Percentiles rank a stretch among this genome's conserved stretches.
phyloP scores from a whole-genome alignment of 164 flowering plant species.

The Brasenia schreberi region DNA sequence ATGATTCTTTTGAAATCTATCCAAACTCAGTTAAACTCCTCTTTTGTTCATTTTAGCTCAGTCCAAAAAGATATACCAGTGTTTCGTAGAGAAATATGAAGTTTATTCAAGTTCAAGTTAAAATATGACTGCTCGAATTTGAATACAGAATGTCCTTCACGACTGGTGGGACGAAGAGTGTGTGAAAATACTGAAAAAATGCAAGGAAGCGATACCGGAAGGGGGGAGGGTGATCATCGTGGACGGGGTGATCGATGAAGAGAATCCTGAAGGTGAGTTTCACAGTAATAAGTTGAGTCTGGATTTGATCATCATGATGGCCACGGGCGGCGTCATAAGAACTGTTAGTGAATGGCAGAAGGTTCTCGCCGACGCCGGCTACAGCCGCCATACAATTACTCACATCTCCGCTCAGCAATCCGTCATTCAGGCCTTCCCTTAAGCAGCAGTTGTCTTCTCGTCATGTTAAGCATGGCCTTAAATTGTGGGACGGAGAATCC shows the following conservation, averaged over 20 bases:
- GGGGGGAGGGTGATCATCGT: slow-evolving; percentile 40
- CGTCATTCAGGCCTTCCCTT: slow-evolving; percentile 21
- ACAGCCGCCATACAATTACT: slow-evolving; percentile 18
- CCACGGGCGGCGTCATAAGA: slow-evolving; percentile 21
- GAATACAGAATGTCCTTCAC: slow-evolving; percentile 13
- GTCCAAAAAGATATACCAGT: no score
- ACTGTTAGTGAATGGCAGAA: slow-evolving; percentile 28
- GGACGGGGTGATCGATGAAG: slow-evolving; percentile 10
- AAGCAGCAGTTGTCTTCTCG: neutral
- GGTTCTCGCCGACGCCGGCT: slow-evolving; percentile 29
- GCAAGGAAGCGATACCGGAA: slow-evolving; percentile 26
- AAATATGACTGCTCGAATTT: no score
- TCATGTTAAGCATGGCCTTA: no score
- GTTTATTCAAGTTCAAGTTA: no score
- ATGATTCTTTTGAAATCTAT: no score
- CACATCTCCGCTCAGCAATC: slow-evolving; percentile 19
- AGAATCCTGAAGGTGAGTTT: no score
- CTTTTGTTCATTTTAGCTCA: no score
- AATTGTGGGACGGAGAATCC: no score
- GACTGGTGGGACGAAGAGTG: slow-evolving; percentile 29
- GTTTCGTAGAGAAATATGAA: no score
- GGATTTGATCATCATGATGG: slow-evolving; percentile 18
- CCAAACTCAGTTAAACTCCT: no score
- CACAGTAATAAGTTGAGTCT: slow-evolving; percentile 19
- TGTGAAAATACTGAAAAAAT: slow-evolving; percentile 21